Percentiles rank a stretch among this genome's conserved stretches.
Conservation (phyloP, 345 rosid species). For the Cardamine chenopodiifolia region DNA sequence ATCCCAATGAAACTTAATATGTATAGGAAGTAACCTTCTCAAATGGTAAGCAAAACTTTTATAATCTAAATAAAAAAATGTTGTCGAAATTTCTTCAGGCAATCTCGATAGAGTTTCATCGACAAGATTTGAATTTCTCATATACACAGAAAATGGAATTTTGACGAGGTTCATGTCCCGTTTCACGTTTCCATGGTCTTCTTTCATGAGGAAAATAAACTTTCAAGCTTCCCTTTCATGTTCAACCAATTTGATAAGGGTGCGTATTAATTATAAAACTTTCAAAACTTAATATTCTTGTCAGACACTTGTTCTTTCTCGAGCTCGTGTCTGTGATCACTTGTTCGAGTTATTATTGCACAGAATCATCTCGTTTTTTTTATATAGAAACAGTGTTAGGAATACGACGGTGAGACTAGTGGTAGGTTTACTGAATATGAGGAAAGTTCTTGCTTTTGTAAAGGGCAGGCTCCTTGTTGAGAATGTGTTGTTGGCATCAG, state of each 20-base stretch:
- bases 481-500: too few relatives aligned
- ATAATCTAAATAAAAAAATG: too few relatives aligned
- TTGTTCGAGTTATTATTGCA: not conserved
- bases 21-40: not conserved
- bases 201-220: not conserved
- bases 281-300: not conserved
- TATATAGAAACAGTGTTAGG: not conserved
- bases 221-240: not conserved
- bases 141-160: too few relatives aligned
- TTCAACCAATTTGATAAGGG: too few relatives aligned
- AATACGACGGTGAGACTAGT: not conserved
- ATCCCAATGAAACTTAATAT: not conserved
- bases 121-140: too few relatives aligned
- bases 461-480: too few relatives aligned
- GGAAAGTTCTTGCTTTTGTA: too few relatives aligned
- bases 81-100: too few relatives aligned
- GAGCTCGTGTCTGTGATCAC: not conserved
- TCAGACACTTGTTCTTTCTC: not conserved
- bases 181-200: too few relatives aligned
- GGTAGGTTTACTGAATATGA: constrained; percentile 1
- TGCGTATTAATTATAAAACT: too few relatives aligned
- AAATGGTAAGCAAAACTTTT: not conserved
- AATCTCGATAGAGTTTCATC: too few relatives aligned
- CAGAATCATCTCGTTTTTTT: not conserved
- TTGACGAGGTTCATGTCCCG: too few relatives aligned